These are phyloP conservation scores for Rhynchosporium agropyri DNA, from an alignment of 2,329 filamentous ascomycete species.

Conservation along the genomic window DNA sequence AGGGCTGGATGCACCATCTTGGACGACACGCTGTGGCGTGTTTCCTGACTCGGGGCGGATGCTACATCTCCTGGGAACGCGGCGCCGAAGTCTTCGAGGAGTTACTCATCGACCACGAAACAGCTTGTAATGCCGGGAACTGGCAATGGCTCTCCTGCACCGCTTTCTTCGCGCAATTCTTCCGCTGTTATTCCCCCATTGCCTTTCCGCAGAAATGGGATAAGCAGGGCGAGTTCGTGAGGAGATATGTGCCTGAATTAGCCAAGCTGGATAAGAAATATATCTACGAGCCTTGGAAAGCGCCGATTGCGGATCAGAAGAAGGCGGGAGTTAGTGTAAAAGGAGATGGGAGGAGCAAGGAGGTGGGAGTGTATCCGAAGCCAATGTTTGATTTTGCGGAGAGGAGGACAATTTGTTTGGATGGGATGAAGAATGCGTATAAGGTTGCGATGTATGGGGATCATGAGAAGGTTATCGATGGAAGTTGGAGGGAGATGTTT, in stretches of 20 bases:
- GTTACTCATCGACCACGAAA: conserved; percentile 73
- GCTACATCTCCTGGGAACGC: conserved; percentile 78
- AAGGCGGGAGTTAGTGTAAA: conserved; percentile 65
- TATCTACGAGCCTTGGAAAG: conserved; percentile 81
- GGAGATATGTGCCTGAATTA: conserved; percentile 69
- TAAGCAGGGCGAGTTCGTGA: conserved; percentile 64
- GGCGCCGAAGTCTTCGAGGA: conserved; percentile 80
- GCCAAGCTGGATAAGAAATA: conserved; percentile 63
- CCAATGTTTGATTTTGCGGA: conserved; percentile 77
- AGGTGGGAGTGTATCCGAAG: conserved; percentile 64
- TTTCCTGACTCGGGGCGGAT: conserved; percentile 78
- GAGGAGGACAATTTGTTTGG: conserved; percentile 63
- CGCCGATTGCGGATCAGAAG: conserved; percentile 67
- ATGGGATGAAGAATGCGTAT: conserved; percentile 73
- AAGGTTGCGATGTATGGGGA: conserved; percentile 65
- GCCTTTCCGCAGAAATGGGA: conserved; percentile 79
- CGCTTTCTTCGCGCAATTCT: conserved; percentile 75
- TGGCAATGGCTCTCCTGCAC: conserved; percentile 80
- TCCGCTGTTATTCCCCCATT: conserved; percentile 69
- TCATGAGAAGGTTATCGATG: conserved; percentile 62
- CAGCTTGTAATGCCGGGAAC: conserved; percentile 73
- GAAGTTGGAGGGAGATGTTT: conserved; percentile 56
- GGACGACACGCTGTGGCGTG: conserved; percentile 78
- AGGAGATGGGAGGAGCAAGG: conserved; percentile 53
- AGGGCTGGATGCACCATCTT: conserved; percentile 82